phyloP scores from a whole-genome alignment of 257 asterid species.

The Fraxinus americana region DNA sequence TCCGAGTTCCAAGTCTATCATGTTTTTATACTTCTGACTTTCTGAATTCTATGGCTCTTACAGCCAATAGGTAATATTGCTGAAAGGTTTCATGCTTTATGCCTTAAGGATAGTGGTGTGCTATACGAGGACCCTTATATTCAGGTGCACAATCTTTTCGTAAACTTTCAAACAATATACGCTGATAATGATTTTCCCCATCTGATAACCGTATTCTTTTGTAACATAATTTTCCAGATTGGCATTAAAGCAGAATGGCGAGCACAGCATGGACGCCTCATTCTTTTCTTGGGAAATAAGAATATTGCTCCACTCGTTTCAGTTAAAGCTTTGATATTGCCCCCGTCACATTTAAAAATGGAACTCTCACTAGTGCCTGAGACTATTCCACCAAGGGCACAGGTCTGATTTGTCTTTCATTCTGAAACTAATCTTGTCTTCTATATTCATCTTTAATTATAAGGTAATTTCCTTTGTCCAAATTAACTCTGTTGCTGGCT shows the following conservation, averaged over 20 bases:
- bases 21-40: slow-evolving; percentile 24
- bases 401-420: slow-evolving; percentile 45
- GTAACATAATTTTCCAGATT: slow-evolving; percentile 50
- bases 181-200: slow-evolving; percentile 2
- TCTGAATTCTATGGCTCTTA: slow-evolving; percentile 32
- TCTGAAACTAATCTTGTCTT: not conserved
- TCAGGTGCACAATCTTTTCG: slow-evolving; percentile 57
- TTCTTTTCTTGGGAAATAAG: slow-evolving; percentile 94
- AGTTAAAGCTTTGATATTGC: slow-evolving; percentile 72
- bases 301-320: slow-evolving; percentile 75
- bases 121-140: slow-evolving; percentile 87
- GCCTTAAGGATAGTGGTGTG: slow-evolving; percentile 94
- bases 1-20: not conserved
- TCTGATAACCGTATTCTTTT: slow-evolving; percentile 20
- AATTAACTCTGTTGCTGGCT: slow-evolving; percentile 21
- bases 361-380: slow-evolving; percentile 90
- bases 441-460: not conserved
- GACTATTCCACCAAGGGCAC: slow-evolving; percentile 95
- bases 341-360: slow-evolving; percentile 77
- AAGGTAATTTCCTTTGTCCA: not conserved
- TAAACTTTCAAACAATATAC: not conserved
- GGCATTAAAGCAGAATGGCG: slow-evolving; percentile 99
- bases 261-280: slow-evolving; percentile 79
- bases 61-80: slow-evolving; percentile 87
- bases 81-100: slow-evolving; percentile 80